Evolutionary conservation across 2,329 filamentous ascomycete genomes (phyloP).

Genomic region (Xylariaceae sp.): DNA sequence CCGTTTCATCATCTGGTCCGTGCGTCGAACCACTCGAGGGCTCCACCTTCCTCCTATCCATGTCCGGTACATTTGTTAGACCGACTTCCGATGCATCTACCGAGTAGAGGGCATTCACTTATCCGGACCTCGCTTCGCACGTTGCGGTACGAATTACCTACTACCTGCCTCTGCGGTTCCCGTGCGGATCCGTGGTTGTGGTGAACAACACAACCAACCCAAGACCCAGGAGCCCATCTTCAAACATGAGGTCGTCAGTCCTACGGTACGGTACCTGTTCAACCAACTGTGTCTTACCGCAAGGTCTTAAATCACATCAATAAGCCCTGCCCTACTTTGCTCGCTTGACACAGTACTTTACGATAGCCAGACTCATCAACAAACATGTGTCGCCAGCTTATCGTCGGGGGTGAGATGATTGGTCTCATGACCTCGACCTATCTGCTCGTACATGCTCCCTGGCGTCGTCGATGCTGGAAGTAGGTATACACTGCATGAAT

Average conservation of each 20-base stretch:
- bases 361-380: background rate
- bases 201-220: too few species aligned
- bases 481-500: background rate
- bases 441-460: too few species aligned
- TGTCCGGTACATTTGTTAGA: background rate
- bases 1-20: constrained; percentile 13
- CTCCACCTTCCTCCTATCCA: background rate
- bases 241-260: background rate
- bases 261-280: background rate
- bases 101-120: background rate
- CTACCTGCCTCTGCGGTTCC: background rate
- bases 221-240: too few species aligned
- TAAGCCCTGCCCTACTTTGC: background rate
- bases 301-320: background rate
- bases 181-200: too few species aligned
- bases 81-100: background rate
- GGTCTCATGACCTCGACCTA: background rate
- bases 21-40: background rate
- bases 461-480: too few species aligned
- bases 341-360: too few species aligned
- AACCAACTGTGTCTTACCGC: background rate
- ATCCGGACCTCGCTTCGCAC: background rate
- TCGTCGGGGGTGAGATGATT: background rate
- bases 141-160: background rate
- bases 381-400: background rate